These are phyloP conservation scores for Wickerhamomyces kurtzmanii DNA, from an alignment of 805 yeast genomes.

Conservation along the genomic window DNA sequence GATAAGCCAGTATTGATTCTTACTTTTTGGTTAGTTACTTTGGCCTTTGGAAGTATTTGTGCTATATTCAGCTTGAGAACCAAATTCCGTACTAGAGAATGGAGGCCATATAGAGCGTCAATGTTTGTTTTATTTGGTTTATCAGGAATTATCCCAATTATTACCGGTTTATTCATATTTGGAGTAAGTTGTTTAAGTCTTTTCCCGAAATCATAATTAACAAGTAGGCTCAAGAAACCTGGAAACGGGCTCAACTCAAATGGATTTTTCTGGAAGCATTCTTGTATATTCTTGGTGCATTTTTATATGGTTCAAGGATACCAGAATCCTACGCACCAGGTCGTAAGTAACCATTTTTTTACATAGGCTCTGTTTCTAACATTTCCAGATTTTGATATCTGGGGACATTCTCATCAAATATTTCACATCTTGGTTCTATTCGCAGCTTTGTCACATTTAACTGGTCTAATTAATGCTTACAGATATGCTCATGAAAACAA, in stretches of 20 bases:
- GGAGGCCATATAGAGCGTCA: slow-evolving; percentile 68
- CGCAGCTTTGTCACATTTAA: slow-evolving; percentile 69
- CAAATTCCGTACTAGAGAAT: slow-evolving; percentile 55
- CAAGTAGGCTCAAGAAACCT: slow-evolving; percentile 34
- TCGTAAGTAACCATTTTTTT: slow-evolving; percentile 2
- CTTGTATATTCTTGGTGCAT: slow-evolving; percentile 73
- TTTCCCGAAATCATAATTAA: no score
- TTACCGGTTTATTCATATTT: slow-evolving; percentile 35
- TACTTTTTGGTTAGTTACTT: slow-evolving; percentile 33
- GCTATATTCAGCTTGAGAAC: slow-evolving; percentile 54
- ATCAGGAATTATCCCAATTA: slow-evolving; percentile 64
- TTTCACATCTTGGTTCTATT: slow-evolving; percentile 71
- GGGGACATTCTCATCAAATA: slow-evolving; percentile 81
- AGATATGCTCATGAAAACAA: slow-evolving; percentile 32
- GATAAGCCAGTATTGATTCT: slow-evolving; percentile 28
- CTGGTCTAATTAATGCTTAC: slow-evolving; percentile 50
- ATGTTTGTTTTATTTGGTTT: slow-evolving; percentile 79
- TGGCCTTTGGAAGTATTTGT: slow-evolving; percentile 50
- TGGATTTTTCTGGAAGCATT: slow-evolving; percentile 67
- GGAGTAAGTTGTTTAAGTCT: no score
- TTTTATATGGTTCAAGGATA: slow-evolving; percentile 62
- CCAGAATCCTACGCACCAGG: slow-evolving; percentile 71
- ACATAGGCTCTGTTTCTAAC: slow-evolving; percentile 11
- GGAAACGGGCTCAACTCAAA: slow-evolving; percentile 39
- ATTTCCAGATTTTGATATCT: slow-evolving; percentile 39